phyloP scores from a whole-genome alignment of 305 asterid genomes.

The Lippia alba region DNA sequence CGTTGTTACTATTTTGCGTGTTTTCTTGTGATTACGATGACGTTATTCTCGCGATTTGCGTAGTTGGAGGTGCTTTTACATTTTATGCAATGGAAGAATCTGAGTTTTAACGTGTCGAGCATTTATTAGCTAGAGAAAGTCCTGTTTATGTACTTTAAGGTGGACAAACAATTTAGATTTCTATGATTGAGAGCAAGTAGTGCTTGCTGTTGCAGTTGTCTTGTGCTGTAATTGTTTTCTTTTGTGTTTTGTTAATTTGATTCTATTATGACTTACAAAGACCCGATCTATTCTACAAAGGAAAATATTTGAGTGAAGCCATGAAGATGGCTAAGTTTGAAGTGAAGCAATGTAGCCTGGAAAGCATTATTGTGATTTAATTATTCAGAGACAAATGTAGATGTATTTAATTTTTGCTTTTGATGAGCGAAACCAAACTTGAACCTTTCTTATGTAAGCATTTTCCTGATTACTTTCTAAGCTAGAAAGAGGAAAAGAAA shows the following conservation, averaged over 20 bases:
- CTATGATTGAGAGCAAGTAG: constrained; percentile 7
- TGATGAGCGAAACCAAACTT: not conserved
- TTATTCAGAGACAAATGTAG: constrained; percentile 16
- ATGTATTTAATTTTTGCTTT: not conserved
- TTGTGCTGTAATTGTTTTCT: not conserved
- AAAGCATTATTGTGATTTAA: not conserved
- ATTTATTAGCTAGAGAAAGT: constrained; percentile 2
- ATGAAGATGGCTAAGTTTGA: not conserved
- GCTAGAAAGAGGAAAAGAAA: constrained; percentile 1
- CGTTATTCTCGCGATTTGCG: constrained; percentile 4
- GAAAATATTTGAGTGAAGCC: not conserved
- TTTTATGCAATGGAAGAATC: constrained; percentile 1
- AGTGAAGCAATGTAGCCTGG: not conserved
- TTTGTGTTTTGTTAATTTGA: not conserved
- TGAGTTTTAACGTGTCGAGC: constrained; percentile 17
- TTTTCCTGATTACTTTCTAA: not conserved
- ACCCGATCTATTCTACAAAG: not conserved
- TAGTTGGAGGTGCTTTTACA: not conserved
- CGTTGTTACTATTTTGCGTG: constrained; percentile 3
- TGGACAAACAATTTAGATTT: not conserved
- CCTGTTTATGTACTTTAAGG: not conserved
- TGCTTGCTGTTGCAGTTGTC: constrained; percentile 10
- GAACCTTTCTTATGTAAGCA: not conserved
- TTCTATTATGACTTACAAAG: not conserved
- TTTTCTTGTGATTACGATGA: constrained; percentile 6